These are phyloP conservation scores for Daldinia loculata DNA, from an alignment of 495 filamentous ascomycete species.

Conservation along the genomic window DNA sequence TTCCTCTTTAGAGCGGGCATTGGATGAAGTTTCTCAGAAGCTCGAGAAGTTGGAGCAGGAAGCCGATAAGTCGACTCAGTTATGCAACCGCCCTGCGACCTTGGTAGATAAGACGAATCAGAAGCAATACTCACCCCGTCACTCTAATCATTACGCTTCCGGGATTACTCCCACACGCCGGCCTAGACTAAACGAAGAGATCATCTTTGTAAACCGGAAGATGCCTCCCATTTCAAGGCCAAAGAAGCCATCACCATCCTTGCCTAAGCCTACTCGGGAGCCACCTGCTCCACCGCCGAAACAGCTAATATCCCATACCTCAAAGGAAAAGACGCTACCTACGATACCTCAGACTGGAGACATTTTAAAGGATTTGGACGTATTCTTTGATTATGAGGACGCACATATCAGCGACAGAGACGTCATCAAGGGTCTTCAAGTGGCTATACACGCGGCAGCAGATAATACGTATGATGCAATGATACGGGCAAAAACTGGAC, in stretches of 20 bases:
- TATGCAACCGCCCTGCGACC: constrained; percentile 11
- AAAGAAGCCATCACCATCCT: constrained; percentile 18
- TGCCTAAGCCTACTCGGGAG: constrained; percentile 20
- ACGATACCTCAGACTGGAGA: constrained; percentile 28
- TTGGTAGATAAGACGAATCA: constrained; percentile 29
- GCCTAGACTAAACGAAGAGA: constrained; percentile 27
- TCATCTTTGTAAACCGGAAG: constrained; percentile 37
- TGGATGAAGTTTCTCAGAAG: constrained; percentile 49
- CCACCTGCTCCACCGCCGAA: constrained; percentile 6
- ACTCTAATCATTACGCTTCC: constrained; percentile 4
- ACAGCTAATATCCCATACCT: not conserved
- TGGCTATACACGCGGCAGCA: constrained; percentile 58
- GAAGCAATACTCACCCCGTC: constrained; percentile 9
- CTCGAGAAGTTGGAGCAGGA: constrained; percentile 46
- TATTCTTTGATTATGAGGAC: constrained; percentile 46
- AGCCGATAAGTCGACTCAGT: constrained; percentile 7
- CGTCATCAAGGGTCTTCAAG: constrained; percentile 58
- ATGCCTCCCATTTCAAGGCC: constrained; percentile 31
- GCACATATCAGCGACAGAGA: constrained; percentile 51
- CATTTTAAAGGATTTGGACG: constrained; percentile 37
- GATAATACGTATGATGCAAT: constrained; percentile 56
- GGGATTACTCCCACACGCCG: constrained; percentile 13
- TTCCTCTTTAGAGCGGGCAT: constrained; percentile 50
- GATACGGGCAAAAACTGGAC: constrained; percentile 55
- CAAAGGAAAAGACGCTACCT: constrained; percentile 30